phyloP scores from a whole-genome alignment of 257 asterid genomes.

The Ilex asprella region DNA sequence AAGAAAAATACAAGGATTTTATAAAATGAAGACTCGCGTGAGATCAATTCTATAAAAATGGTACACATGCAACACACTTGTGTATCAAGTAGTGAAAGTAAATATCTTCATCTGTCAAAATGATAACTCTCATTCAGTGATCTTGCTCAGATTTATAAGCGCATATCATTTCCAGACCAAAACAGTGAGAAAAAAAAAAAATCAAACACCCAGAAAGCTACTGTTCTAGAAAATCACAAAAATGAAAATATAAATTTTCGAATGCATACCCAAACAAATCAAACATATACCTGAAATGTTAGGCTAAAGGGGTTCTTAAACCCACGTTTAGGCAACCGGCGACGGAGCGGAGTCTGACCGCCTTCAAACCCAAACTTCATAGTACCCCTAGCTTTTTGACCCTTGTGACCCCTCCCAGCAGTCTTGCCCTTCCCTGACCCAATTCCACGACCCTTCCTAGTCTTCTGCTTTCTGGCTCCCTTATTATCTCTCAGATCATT shows the following conservation, averaged over 20 bases:
- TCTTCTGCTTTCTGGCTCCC: slow-evolving; percentile 76
- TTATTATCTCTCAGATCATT: slow-evolving; percentile 82
- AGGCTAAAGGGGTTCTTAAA: slow-evolving; percentile 83
- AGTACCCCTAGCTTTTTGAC: slow-evolving; percentile 89
- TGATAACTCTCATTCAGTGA: too few species aligned
- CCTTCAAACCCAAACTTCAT: slow-evolving; percentile 92
- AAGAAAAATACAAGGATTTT: too few species aligned
- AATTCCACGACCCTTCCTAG: slow-evolving; percentile 91
- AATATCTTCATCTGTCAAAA: too few species aligned
- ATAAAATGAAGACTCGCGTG: too few species aligned
- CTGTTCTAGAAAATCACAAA: neutral
- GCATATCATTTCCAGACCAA: too few species aligned
- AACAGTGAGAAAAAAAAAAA: too few species aligned
- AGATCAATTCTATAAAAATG: too few species aligned
- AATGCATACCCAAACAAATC: neutral
- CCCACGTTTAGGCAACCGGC: slow-evolving; percentile 88
- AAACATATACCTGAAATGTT: slow-evolving; percentile 63
- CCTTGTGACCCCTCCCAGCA: slow-evolving; percentile 96
- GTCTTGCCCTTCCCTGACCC: slow-evolving; percentile 99
- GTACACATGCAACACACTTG: too few species aligned
- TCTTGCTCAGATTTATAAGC: too few species aligned
- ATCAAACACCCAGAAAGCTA: neutral
- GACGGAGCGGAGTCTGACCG: slow-evolving; percentile 91
- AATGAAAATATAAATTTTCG: too few species aligned
- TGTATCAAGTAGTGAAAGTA: too few species aligned